phyloP scores from a whole-genome alignment of 495 filamentous ascomycete genomes.

The Neurospora tetrasperma region DNA sequence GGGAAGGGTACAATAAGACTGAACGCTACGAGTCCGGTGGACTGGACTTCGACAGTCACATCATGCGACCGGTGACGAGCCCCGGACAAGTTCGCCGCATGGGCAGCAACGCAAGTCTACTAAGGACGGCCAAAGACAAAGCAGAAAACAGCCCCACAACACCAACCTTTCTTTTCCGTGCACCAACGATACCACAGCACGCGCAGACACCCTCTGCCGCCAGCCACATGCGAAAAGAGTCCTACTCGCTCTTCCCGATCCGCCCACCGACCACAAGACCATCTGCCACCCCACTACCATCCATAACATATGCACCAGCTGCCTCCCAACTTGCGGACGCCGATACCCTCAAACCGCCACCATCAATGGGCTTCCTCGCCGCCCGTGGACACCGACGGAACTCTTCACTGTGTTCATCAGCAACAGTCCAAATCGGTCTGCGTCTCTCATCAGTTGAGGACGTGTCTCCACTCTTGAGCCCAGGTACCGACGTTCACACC shows the following conservation, averaged over 20 bases:
- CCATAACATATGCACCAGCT: constrained; percentile 33
- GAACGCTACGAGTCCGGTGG: constrained; percentile 12
- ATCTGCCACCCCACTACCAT: constrained; percentile 27
- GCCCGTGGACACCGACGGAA: constrained; percentile 29
- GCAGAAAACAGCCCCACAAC: constrained; percentile 3
- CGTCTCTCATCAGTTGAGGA: constrained; percentile 38
- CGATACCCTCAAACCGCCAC: constrained; percentile 31
- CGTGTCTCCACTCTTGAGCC: constrained; percentile 20
- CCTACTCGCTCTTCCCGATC: constrained; percentile 33
- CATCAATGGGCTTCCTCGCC: constrained; percentile 24
- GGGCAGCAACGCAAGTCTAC: constrained; percentile 25
- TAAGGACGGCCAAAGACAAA: constrained; percentile 20
- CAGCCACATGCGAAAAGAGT: constrained; percentile 26
- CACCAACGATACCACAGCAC: constrained; percentile 21
- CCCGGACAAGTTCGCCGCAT: constrained; percentile 18
- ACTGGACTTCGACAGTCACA: constrained; percentile 23
- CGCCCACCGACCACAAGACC: constrained; percentile 18
- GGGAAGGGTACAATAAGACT: constrained; percentile 20
- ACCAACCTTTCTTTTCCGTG: constrained; percentile 21
- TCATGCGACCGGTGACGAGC: constrained; percentile 21
- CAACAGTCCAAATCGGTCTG: constrained; percentile 40
- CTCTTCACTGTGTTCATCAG: constrained; percentile 35
- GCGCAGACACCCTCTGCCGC: constrained; percentile 14
- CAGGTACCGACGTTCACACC: constrained; percentile 21
- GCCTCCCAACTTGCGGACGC: constrained; percentile 5